Conservation (phyloP, 306 rosid species). For the Begonia masoniana region DNA sequence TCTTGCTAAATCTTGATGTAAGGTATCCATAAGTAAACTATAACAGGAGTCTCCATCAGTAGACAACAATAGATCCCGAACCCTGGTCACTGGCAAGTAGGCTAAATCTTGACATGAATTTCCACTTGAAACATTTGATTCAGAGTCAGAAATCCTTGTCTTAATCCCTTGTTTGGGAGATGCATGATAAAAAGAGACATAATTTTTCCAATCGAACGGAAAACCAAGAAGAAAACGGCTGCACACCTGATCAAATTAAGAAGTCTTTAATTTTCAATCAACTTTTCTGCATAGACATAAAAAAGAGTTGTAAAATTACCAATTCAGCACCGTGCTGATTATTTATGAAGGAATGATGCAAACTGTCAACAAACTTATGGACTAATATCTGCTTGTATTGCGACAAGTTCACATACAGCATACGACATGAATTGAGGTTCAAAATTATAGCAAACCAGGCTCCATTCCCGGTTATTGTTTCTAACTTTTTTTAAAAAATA, state of each 20-base stretch:
- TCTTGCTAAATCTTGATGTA: no score
- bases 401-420: no score
- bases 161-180: neutral
- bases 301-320: neutral
- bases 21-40: neutral
- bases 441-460: no score
- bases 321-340: neutral
- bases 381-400: no score
- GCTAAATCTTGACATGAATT: constrained; percentile 10
- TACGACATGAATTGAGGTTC: no score
- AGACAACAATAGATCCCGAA: constrained; percentile 18
- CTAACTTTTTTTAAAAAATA: no score
- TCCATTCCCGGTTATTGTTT: no score
- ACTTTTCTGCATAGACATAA: neutral
- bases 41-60: constrained; percentile 16
- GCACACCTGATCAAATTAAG: constrained; percentile 31
- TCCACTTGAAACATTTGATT: constrained; percentile 7
- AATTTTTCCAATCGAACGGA: constrained; percentile 63
- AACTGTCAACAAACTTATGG: no score
- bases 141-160: constrained; percentile 8
- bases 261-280: neutral
- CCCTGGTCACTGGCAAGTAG: constrained; percentile 13
- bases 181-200: constrained; percentile 11
- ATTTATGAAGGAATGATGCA: no score
- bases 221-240: constrained; percentile 46